Percentiles rank a stretch among this genome's conserved stretches.
Evolutionary conservation across 2,329 filamentous ascomycete genomes (phyloP).

Genomic region (Talaromyces sp.): DNA sequence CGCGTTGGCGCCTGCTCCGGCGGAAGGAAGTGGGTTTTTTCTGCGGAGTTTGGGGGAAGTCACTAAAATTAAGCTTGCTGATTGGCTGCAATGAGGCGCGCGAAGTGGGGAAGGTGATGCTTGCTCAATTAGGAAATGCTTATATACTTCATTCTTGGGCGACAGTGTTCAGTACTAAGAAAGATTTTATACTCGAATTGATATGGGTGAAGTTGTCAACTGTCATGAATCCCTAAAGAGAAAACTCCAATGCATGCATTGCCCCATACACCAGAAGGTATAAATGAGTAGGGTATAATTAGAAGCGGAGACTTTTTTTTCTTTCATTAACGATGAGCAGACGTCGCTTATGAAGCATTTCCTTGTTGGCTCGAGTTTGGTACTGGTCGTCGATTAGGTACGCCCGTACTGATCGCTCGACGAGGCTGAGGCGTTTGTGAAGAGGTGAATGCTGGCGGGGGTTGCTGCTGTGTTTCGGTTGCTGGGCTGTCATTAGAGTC

Average conservation of each 20-base stretch:
- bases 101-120: not conserved
- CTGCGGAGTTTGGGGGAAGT: not conserved
- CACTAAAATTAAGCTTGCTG: not conserved
- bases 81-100: not conserved
- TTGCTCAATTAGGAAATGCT: not conserved
- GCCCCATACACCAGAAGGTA: not conserved
- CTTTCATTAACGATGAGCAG: not conserved
- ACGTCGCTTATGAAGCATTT: not conserved
- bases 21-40: constrained; percentile 1
- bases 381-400: constrained; percentile 38
- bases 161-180: not conserved
- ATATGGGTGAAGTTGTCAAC: not conserved
- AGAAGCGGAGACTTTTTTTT: not conserved
- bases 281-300: not conserved
- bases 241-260: constrained; percentile 13
- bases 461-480: constrained; percentile 27
- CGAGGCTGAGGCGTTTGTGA: constrained; percentile 25
- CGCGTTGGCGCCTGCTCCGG: not conserved
- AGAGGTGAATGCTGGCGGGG: constrained; percentile 27
- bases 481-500: not conserved
- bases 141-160: not conserved
- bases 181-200: not conserved
- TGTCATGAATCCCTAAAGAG: not conserved
- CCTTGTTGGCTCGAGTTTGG: constrained; percentile 22
- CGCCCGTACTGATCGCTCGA: constrained; percentile 35